phyloP scores from a whole-genome alignment of 108 stramenopile species.

The Skeletonema marinoi region DNA sequence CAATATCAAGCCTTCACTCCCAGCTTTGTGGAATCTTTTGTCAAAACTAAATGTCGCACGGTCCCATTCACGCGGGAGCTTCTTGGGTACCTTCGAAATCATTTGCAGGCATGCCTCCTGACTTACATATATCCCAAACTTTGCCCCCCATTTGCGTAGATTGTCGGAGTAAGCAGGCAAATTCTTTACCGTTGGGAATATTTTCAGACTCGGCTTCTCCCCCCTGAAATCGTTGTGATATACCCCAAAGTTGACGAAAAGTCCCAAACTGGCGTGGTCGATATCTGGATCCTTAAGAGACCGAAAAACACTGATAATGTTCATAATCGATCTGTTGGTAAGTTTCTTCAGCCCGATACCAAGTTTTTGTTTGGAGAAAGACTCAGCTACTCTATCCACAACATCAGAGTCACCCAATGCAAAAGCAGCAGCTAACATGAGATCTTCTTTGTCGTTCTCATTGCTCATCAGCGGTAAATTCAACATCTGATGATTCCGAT shows the following conservation, averaged over 20 bases:
- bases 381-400: constrained; percentile 1
- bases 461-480: constrained; percentile 5
- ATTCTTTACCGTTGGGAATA: neutral
- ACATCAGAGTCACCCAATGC: constrained; percentile 1
- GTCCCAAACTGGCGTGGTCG: neutral
- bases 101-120: neutral
- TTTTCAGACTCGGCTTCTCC: neutral
- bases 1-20: neutral
- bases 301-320: constrained; percentile 2
- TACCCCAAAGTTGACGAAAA: neutral
- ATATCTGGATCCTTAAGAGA: neutral
- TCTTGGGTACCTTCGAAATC: neutral
- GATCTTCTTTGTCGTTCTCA: neutral
- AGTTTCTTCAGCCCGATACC: constrained; percentile 9
- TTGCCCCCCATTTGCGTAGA: neutral
- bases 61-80: neutral
- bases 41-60: neutral
- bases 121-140: neutral
- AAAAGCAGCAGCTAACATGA: constrained; percentile 5
- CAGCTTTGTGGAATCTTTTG: neutral
- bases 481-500: neutral
- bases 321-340: neutral
- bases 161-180: neutral
- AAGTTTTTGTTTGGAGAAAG: neutral
- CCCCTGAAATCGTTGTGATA: neutral